phyloP scores from a whole-genome alignment of 441 rosid genomes.

The Gossypium davidsonii region DNA sequence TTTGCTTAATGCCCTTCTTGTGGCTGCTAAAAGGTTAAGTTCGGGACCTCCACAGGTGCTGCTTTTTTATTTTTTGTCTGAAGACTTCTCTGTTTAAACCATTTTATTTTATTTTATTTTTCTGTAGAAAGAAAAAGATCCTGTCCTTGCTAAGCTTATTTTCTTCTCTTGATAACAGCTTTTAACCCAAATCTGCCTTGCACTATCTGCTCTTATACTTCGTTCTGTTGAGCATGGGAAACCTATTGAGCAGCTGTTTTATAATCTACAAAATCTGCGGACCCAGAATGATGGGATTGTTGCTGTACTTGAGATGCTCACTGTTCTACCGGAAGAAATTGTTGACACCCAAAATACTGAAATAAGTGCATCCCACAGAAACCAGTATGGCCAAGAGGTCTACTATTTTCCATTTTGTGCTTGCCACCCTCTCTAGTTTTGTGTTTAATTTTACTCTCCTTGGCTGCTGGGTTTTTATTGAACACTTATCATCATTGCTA shows the following conservation, averaged over 20 bases:
- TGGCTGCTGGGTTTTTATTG: neutral
- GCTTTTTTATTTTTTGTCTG: constrained; percentile 15
- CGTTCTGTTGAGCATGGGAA: constrained; percentile 68
- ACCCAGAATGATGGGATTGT: constrained; percentile 73
- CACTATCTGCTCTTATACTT: constrained; percentile 77
- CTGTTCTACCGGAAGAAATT: constrained; percentile 93
- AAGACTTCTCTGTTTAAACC: neutral
- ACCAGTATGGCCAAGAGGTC: constrained; percentile 78
- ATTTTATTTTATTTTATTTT: neutral
- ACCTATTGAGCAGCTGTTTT: constrained; percentile 80
- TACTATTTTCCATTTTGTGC: constrained; percentile 18
- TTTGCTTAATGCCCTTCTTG: constrained; percentile 72
- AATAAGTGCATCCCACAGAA: constrained; percentile 46
- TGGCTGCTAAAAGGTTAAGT: constrained; percentile 77
- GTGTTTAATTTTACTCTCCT: neutral
- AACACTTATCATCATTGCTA: constrained; percentile 6
- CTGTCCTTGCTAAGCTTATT: neutral
- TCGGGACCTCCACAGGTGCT: constrained; percentile 94
- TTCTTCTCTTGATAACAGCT: constrained; percentile 49
- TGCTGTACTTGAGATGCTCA: constrained; percentile 88
- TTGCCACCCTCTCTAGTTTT: neutral
- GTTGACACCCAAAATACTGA: constrained; percentile 54
- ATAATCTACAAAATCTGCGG: constrained; percentile 73
- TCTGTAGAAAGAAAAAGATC: neutral
- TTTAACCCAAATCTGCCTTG: constrained; percentile 89